phyloP scores from a whole-genome alignment of 768 basidiomycete genomes.

The Udeniomyces megalosporus region DNA sequence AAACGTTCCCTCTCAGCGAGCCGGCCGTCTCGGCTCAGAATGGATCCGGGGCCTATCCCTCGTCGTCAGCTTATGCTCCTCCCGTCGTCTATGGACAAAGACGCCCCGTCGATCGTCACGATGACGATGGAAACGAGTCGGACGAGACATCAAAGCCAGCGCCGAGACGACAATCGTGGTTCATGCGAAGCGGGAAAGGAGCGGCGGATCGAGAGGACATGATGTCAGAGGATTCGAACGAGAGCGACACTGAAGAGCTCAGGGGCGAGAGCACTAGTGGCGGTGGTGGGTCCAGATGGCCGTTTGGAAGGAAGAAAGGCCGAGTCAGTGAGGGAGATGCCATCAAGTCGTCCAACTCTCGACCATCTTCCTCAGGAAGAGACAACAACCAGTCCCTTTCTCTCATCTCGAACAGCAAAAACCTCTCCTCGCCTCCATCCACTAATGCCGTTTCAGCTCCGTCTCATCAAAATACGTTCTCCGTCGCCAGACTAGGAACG shows the following conservation, averaged over 20 bases:
- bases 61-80: no score
- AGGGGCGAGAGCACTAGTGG: neutral
- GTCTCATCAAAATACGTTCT: neutral
- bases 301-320: constrained; percentile 1
- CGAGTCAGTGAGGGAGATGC: neutral
- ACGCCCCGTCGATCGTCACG: neutral
- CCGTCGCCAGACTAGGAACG: neutral
- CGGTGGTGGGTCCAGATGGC: neutral
- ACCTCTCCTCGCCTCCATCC: neutral
- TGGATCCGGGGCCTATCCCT: neutral
- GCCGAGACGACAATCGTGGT: constrained; percentile 9
- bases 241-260: neutral
- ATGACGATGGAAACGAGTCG: neutral
- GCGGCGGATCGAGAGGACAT: neutral
- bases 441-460: neutral
- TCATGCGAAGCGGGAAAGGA: neutral
- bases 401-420: no score
- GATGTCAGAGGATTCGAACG: neutral
- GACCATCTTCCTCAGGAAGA: no score
- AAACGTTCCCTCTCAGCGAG: neutral
- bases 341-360: neutral
- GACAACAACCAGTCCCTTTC: no score
- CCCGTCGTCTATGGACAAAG: no score
- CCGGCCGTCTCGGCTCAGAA: neutral
- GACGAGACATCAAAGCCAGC: neutral